Conservation (phyloP, 305 asterid genomes). For the Salvia sclarea region DNA sequence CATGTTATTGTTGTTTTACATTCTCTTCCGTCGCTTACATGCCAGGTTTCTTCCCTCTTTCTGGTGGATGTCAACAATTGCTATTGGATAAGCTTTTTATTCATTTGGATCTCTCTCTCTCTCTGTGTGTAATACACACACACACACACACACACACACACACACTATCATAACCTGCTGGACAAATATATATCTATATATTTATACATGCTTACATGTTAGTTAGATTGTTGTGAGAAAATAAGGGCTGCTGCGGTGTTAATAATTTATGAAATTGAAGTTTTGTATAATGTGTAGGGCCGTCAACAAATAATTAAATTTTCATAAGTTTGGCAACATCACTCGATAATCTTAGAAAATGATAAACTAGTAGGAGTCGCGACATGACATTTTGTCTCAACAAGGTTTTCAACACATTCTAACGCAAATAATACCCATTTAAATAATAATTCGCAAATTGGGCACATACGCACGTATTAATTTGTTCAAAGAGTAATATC, state of each 20-base stretch:
- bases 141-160: no score
- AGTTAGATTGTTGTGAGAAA: background rate
- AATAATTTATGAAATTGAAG: background rate
- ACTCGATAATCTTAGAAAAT: conserved; percentile 10
- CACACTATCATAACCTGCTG: background rate
- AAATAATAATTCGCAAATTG: background rate
- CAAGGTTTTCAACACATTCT: background rate
- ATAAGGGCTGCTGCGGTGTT: background rate
- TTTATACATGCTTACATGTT: background rate
- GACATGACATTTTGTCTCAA: conserved; percentile 14
- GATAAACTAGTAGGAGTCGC: background rate
- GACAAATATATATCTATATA: background rate
- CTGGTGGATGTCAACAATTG: conserved; percentile 45
- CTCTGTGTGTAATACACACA: no score
- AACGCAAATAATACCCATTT: background rate
- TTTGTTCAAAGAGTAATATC: background rate
- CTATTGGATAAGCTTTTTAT: conserved; percentile 47
- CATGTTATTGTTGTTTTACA: conserved; percentile 41
- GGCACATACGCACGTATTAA: background rate
- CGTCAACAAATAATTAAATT: background rate
- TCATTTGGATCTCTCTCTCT: conserved; percentile 7
- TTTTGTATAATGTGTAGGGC: background rate
- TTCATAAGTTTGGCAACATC: background rate
- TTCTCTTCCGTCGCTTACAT: conserved; percentile 60
- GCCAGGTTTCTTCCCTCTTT: conserved; percentile 46